Evolutionary conservation across 1,284 basidiomycete genomes (phyloP).

Genomic region (Leccinum angustisporum): DNA sequence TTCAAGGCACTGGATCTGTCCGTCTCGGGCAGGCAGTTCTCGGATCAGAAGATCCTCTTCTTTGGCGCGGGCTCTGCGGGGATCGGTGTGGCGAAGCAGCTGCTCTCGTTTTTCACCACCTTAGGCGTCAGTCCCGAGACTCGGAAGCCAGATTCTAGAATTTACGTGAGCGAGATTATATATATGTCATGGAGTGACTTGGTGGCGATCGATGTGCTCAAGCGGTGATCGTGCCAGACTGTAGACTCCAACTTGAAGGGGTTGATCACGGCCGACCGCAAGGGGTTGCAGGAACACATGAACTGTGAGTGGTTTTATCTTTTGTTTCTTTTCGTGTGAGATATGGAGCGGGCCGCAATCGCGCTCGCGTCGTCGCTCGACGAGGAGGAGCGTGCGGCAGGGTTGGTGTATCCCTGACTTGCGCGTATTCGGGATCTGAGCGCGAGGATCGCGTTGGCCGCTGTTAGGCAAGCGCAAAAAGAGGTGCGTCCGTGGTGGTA

Average conservation of each 20-base stretch:
- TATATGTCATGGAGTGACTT: constrained; percentile 1
- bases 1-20: constrained; percentile 72
- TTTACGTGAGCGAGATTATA: constrained; percentile 54
- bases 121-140: constrained; percentile 57
- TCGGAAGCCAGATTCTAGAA: constrained; percentile 60
- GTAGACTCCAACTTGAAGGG: constrained; percentile 69
- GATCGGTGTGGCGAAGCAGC: constrained; percentile 80
- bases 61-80: constrained; percentile 78
- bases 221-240: constrained; percentile 39
- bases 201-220: constrained; percentile 11
- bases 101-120: constrained; percentile 73
- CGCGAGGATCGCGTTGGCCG: constrained; percentile 57
- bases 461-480: constrained; percentile 63
- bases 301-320: constrained; percentile 41
- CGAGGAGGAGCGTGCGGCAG: constrained; percentile 54
- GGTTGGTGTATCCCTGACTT: constrained; percentile 64
- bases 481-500: constrained; percentile 43
- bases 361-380: constrained; percentile 66
- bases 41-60: constrained; percentile 80
- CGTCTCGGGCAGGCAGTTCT: constrained; percentile 58
- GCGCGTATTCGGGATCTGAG: constrained; percentile 70
- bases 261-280: constrained; percentile 63
- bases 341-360: constrained; percentile 49
- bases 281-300: constrained; percentile 75
- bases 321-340: not conserved